Conservation (phyloP, 306 rosid species). For the Boehmeria nivea region DNA sequence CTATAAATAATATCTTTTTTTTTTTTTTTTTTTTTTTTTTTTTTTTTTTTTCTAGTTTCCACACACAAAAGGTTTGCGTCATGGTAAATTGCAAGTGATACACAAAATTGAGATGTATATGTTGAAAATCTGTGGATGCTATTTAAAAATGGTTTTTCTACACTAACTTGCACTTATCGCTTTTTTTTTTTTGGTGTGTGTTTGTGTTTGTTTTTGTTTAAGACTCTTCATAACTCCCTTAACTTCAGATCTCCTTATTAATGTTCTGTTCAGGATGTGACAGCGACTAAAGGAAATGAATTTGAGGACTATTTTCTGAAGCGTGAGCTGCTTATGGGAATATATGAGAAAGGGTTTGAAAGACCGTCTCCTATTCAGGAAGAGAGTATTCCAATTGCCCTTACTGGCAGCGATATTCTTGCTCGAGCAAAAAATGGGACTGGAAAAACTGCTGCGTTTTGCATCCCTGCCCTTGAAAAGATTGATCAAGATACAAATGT, state of each 20-base stretch:
- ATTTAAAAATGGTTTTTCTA: not conserved
- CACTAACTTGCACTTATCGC: too few relatives aligned
- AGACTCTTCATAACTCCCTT: not conserved
- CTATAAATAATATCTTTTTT: not conserved
- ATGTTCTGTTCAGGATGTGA: slow-evolving; percentile 69
- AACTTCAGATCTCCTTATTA: slow-evolving; percentile 10
- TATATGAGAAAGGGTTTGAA: slow-evolving; percentile 97
- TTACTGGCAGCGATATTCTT: slow-evolving; percentile 98
- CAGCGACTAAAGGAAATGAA: slow-evolving; percentile 98
- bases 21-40: too few relatives aligned
- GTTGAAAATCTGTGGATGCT: not conserved
- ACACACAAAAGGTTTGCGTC: not conserved
- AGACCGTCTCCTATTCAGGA: slow-evolving; percentile 98
- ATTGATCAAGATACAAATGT: slow-evolving; percentile 90
- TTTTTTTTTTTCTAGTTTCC: too few relatives aligned
- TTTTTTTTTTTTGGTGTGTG: too few relatives aligned
- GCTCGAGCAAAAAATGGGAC: slow-evolving; percentile 99
- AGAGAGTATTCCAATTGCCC: slow-evolving; percentile 97
- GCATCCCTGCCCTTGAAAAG: slow-evolving; percentile 95
- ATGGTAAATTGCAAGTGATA: too few relatives aligned
- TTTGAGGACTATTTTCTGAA: slow-evolving; percentile 98
- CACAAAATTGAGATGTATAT: not conserved
- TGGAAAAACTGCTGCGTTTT: slow-evolving; percentile 99
- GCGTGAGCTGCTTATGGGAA: slow-evolving; percentile 98
- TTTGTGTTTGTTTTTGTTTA: too few relatives aligned